Evolutionary conservation across 2,329 filamentous ascomycete species (phyloP).

Genomic region (Microthyrium microscopicum): DNA sequence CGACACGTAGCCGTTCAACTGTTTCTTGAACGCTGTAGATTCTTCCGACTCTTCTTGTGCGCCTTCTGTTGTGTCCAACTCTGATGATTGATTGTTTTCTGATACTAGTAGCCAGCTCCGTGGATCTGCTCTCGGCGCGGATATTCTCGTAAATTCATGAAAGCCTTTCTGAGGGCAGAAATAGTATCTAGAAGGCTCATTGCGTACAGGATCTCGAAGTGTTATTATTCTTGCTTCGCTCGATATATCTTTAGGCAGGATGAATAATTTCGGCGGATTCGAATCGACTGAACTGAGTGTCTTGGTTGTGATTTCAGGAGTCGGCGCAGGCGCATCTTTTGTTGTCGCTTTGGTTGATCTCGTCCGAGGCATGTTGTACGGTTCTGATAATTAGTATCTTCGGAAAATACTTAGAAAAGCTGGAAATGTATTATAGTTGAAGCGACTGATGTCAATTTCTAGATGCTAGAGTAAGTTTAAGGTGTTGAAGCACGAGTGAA

Average conservation of each 20-base stretch:
- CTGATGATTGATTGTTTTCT: slow-evolving; percentile 9
- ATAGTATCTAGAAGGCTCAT: slow-evolving; percentile 33
- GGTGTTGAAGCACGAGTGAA: no score
- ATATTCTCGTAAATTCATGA: slow-evolving; percentile 43
- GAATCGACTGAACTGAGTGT: slow-evolving; percentile 20
- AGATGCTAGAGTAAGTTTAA: no score
- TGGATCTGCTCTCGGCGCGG: slow-evolving; percentile 31
- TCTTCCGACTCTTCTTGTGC: slow-evolving; percentile 5
- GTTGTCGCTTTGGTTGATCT: slow-evolving; percentile 1
- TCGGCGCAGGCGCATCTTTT: slow-evolving; percentile 1
- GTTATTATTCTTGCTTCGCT: slow-evolving; percentile 37
- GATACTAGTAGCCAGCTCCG: slow-evolving; percentile 39
- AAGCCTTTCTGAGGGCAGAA: slow-evolving; percentile 42
- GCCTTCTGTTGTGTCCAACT: slow-evolving; percentile 7
- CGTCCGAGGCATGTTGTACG: neutral
- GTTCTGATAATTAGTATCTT: no score
- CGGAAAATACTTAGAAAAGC: no score
- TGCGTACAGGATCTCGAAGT: slow-evolving; percentile 36
- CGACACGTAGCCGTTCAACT: slow-evolving; percentile 35
- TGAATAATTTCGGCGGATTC: slow-evolving; percentile 36
- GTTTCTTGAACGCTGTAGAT: neutral
- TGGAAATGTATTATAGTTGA: no score
- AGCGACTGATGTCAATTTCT: no score
- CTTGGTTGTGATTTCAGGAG: slow-evolving; percentile 9
- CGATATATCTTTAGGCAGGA: slow-evolving; percentile 37